Base-by-base conservation (phyloP, 306 rosid genomes). In the Gynostemma pentaphyllum region DNA sequence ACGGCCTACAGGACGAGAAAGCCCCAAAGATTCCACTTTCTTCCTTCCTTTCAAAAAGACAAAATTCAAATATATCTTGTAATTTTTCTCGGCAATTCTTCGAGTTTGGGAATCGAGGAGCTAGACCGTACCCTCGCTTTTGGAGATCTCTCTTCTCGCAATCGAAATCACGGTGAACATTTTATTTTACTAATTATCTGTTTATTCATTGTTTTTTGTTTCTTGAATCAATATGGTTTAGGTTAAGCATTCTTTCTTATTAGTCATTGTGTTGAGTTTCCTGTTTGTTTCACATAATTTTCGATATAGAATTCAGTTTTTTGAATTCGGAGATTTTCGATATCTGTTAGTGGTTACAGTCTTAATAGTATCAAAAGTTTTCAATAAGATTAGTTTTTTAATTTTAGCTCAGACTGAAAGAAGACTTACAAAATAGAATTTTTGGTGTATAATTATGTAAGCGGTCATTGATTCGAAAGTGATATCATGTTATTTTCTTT, bases 261-360 rank as follows among this genome's bases (percentile, higher is more conserved):
- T 7, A 32, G 7, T 32, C n/a, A n/a, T n/a, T n/a, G n/a, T n/a
- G n/a, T n/a, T n/a, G n/a, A n/a, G n/a, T n/a, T n/a, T n/a, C n/a
- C n/a, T n/a, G n/a, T n/a, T n/a, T n/a, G n/a, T n/a, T n/a, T n/a
- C n/a, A n/a, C n/a, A n/a, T n/a, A n/a, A 2, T 7, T 44, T 44
- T 10, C 1, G 45, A 52, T 52, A 16, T 7, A 16, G 34, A 11
- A 54, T 44, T 52, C 66, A 36, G 42, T 32, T 13, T 26, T 9
- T 26, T 51, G 46, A 63, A 44, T 36, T 67, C 71, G 29, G n/a
- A n/a, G n/a, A n/a, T n/a, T n/a, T n/a, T n/a, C 54, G 36, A 76
- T 42, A 39, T 55, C 45, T 10, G 95, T 83, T 1, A 88, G 87
- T 24, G 96, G 98, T 11, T 92, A 92, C 28, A 21, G 29, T 59